Evolutionary conservation across 805 yeast genomes (phyloP).

Genomic region (Wickerhamomyces kurtzmanii): DNA sequence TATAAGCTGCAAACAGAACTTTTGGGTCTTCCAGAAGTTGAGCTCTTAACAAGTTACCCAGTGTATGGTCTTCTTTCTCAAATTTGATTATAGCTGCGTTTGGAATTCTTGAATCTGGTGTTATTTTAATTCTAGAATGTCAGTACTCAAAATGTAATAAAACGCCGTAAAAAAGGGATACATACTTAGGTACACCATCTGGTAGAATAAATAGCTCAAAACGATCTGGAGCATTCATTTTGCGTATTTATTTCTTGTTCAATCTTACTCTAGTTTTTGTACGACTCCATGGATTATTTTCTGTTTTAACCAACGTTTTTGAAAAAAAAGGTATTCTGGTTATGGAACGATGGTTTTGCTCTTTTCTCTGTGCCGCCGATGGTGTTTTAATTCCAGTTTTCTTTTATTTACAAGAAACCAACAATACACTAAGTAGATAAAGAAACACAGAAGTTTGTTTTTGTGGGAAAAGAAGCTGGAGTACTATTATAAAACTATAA

Average conservation of each 20-base stretch:
- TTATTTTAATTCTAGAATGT: slow-evolving; percentile 53
- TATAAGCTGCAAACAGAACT: slow-evolving; percentile 95
- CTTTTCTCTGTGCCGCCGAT: no score
- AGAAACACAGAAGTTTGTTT: no score
- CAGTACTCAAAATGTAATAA: slow-evolving; percentile 2
- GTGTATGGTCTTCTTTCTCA: slow-evolving; percentile 96
- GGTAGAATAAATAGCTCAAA: slow-evolving; percentile 93
- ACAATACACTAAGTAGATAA: no score
- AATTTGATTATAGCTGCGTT: slow-evolving; percentile 89
- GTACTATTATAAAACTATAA: no score
- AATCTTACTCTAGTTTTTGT: no score
- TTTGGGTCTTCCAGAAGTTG: slow-evolving; percentile 79
- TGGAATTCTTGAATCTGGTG: slow-evolving; percentile 92
- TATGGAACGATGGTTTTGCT: no score
- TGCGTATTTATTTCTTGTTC: slow-evolving; percentile 4
- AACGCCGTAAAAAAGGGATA: slow-evolving; percentile 5
- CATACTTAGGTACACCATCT: slow-evolving; percentile 93
- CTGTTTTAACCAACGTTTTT: no score
- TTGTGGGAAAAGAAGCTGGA: no score
- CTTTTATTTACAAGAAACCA: no score
- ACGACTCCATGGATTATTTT: no score
- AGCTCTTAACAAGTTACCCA: slow-evolving; percentile 82
- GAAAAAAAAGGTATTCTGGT: no score
- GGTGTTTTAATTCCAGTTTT: no score
- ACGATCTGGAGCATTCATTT: slow-evolving; percentile 98